Evolutionary conservation across 192 early-diverging fungal species (phyloP), one percentile per base, ranked within the genome.

Genomic region (Coemansia sp.): DNA sequence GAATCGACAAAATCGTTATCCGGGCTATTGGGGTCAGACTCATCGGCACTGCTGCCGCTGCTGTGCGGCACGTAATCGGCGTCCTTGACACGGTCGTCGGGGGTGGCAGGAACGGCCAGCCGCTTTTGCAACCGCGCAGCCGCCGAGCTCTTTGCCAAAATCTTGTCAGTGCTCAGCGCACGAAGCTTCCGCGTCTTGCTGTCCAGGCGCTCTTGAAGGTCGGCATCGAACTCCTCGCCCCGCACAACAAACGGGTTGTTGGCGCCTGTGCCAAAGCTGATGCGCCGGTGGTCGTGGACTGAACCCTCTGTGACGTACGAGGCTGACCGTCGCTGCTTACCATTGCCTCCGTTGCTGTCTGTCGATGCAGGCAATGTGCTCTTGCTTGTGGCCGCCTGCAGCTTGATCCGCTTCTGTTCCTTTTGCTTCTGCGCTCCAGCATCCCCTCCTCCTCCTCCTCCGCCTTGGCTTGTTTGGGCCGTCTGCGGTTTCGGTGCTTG

Each of bases 181-280:
- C 41, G 62, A 0, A 40, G 23, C n/a, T 54, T 19, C 9, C 47
- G 41, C 23, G 62, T 58, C 21, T 64, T 64, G 45, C 63, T 64
- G 41, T 77, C 71, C 32, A 74, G 44, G 9, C 63, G 67, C n/a
- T 67, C 57, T 39, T 75, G 71, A 37, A 75, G 47, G 21, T 78
- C 76, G 4, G 76, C 64, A 41, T 77, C 57, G 63, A 82, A 82
- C 10, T 73, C 79, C 13, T 64, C 63, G 54, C 79, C 79, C 23
- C 63, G 65, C 1, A 83, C 69, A 0, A 83, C 75, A 40, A 83
- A 83, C 9, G 79, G 79, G 38, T 75, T 81, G 38, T 64, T 54
- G 4, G 63, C 64, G 61, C 54, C 65, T 16, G 66, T 64, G 19
- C 78, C 78, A 60, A 81, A 81, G 68, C 79, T 81, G 53, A 81